Percentiles rank a stretch among this genome's conserved stretches.
Conservation (phyloP, 305 asterid genomes). For the Fraxinus platypoda region DNA sequence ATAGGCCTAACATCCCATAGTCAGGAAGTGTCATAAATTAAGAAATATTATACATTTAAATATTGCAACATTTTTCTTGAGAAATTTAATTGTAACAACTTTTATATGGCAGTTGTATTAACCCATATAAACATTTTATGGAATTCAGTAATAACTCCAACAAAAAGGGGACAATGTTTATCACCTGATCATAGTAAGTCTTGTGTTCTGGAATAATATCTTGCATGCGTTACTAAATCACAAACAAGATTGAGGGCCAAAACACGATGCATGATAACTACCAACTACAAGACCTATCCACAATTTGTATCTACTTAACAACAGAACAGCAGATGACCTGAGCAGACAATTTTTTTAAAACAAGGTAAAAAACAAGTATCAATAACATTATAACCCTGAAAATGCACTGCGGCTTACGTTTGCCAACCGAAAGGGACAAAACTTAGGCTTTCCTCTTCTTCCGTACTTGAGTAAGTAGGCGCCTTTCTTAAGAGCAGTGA, state of each 20-base stretch:
- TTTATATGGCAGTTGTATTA: constrained; percentile 1
- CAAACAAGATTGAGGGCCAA: neutral
- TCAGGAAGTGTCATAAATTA: constrained; percentile 7
- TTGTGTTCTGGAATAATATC: constrained; percentile 3
- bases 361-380: constrained; percentile 19
- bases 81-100: neutral
- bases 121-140: constrained; percentile 3
- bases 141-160: constrained; percentile 6
- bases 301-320: constrained; percentile 10
- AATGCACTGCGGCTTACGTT: constrained; percentile 52
- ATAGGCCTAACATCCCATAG: constrained; percentile 1
- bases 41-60: neutral
- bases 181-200: neutral
- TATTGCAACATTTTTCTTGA: neutral
- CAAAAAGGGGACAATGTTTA: constrained; percentile 6
- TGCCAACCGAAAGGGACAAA: constrained; percentile 91
- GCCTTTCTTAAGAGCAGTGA: constrained; percentile 89
- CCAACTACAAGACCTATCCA: constrained; percentile 15
- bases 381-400: constrained; percentile 17
- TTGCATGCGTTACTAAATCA: neutral
- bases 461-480: constrained; percentile 91
- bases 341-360: constrained; percentile 6
- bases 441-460: constrained; percentile 96
- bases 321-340: constrained; percentile 14
- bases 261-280: neutral